Base-by-base conservation (phyloP, 2,329 filamentous ascomycete species). In the Cladosporium sp. region DNA sequence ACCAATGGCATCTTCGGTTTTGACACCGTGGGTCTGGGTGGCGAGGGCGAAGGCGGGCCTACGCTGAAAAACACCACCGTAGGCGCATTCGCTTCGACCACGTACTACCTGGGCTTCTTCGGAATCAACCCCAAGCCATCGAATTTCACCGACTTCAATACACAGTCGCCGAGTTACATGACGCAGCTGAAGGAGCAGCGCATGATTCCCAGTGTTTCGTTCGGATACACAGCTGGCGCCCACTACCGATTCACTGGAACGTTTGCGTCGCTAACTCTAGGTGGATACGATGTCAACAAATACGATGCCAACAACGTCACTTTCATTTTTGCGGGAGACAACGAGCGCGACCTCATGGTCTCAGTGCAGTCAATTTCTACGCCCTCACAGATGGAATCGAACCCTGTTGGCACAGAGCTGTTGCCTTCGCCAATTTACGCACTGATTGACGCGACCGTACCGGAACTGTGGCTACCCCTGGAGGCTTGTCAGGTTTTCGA, bases 211-310 rank as follows among this genome's bases (percentile, higher is more conserved):
- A 89, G 86, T 65, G 76, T 87, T 56, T 87, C 84, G 40, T 89
- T 86, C 64, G 85, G 84, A 48, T 90, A 84, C 66, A 89, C 86
- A 3, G 86, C 86, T 38, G 87, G 87, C 13, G 85, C 85, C n/a
- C 78, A 78, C 56, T 89, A 89, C 63, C 77, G 83, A 2, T 59
- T 42, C 40, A 61, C 64, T 11, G 66, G 63, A 7, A 66, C 71
- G n/a, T 65, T 69, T 9, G 68, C 63, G 11, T 74, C 72, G 31
- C 68, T 89, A 43, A 86, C 83, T 0, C 70, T 90, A 9, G 86
- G 87, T 18, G 86, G 87, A 28, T 88, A 84, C 63, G 86, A 89
- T 63, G 67, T 74, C 10, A 77, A 79, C 41, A 78, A 84, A 41
- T 82, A 86, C 54, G 71, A 80, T 32, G 70, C 76, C 1, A 86